Base-by-base conservation (phyloP, 2,329 filamentous ascomycete genomes). In the Chaetomium sp. region DNA sequence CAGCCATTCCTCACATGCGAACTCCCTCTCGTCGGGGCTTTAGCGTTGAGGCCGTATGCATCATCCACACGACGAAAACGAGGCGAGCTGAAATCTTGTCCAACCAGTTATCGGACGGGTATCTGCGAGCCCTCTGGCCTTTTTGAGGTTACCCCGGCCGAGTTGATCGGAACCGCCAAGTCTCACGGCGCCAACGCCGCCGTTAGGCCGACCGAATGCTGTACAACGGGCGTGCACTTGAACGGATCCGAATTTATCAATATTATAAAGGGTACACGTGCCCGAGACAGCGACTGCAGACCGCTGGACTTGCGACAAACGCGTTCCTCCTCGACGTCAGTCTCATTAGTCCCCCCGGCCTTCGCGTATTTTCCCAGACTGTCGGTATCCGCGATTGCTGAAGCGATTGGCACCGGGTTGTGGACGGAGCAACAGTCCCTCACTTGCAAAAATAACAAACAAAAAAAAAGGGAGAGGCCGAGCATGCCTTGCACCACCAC, bases 51-150 rank as follows among this genome's bases (percentile, higher is more conserved):
- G 50, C 57, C 35, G 54, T 60, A 63, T 35, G 29, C 16, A 55
- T 21, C 42, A 57, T 33, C 19, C 45, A 21, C 27, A 29, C 19
- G 19, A 19, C 51, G 33, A 13, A 42, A 47, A 60, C 13, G 27
- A 61, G 56, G 29, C 60, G 56, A 68, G 66, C 65, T 66, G 65
- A 67, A 66, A 54, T 60, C 57, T 58, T 65, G 67, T 68, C 65
- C 62, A 27, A 62, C 62, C 60, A 29, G 27, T 35, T 27, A 35
- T 62, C 45, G 65, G 62, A 58, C 66, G 58, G 63, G 53, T 60
- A 29, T 50, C 57, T 45, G 42, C 29, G 55, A 54, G 45, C 33
- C 50, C 53, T 57, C 62, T 16, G 16, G 27, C 1, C 19, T 50
- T 50, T 25, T 59, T 63, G 35, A 51, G 51, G 25, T 62, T 55